Evolutionary conservation across 2,329 filamentous ascomycete species (phyloP), one percentile per base, ranked within the genome.

Genomic region (Penicillium sp.): DNA sequence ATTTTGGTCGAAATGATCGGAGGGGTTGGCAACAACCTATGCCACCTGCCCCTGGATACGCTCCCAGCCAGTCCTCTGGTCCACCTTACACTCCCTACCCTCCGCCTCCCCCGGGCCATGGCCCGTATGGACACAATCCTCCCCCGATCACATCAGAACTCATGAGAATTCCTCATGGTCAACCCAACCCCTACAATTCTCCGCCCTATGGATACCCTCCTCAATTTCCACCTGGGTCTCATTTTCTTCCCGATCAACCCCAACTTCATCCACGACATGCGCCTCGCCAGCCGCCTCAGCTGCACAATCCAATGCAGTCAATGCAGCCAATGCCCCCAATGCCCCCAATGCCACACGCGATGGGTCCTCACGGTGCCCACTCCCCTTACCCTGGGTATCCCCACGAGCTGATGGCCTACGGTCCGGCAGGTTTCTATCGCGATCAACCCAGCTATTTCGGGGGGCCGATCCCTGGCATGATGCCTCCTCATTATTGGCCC

Each of bases 1-100:
- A 72, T 69, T 73, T 76, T 72, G 69, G 68, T 53, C 69, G 62
- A 44, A 65, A 62, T 22, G 69, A 68, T 6, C 61, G 63, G 33
- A 62, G 61, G 39, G 55, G 57, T 39, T 71, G 68, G 67, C 61
- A 62, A 19, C 57, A 60, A 40, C 37, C 48, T n/a, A 43, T 59
- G 17, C 57, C 60, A 6, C 66, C 63, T 21, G 59, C 57, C 21
- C 53, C 60, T 39, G 63, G 64, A n/a, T 74, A 74, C 54, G 57
- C 68, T 15, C 67, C 64, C 22, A 72, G 68, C 53, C 57, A 65
- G 37, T 69, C 70, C 8, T 72, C 71, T 6, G 69, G 64, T 10
- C 69, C 66, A 33, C 66, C 68, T 22, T 72, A 69, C 45, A 57
- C 58, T 46, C 56, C 59, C 38, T 69, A 67, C 51, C 64, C 64